A percentile compares a stretch with the other conserved stretches of the same genome.
These are phyloP conservation scores for Tolypocladium guangdongense DNA, from an alignment of 2,329 filamentous ascomycete species.

Conservation along the genomic window DNA sequence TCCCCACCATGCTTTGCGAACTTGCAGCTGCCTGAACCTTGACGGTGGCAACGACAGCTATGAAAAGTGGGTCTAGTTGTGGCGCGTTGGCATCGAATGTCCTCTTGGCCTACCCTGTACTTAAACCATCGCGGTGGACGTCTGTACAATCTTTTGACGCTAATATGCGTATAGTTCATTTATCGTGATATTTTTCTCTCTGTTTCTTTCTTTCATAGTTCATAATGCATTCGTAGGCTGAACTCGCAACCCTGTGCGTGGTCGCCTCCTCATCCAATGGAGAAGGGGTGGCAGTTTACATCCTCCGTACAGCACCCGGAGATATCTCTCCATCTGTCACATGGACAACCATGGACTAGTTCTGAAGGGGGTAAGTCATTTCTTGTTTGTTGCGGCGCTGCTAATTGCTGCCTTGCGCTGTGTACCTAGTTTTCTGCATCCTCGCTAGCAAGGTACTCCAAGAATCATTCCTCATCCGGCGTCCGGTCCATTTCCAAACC, in stretches of 20 bases:
- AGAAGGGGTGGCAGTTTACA: not conserved
- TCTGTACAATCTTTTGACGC: no score
- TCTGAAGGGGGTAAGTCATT: not conserved
- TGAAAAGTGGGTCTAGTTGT: not conserved
- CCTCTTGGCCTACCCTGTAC: not conserved
- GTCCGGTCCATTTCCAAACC: conserved; percentile 39
- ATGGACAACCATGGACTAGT: not conserved
- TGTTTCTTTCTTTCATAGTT: not conserved
- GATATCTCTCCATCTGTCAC: not conserved
- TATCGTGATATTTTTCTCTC: not conserved
- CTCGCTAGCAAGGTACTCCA: not conserved
- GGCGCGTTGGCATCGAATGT: not conserved
- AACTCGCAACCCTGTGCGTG: not conserved
- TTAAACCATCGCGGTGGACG: not conserved
- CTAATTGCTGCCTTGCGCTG: not conserved
- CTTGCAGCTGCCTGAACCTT: not conserved
- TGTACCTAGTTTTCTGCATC: not conserved
- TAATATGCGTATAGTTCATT: not conserved
- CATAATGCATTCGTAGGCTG: not conserved
- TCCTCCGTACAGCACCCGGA: no score
- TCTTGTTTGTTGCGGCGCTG: not conserved
- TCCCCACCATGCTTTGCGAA: not conserved
- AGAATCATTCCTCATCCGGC: conserved; percentile 17
- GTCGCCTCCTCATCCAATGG: no score
- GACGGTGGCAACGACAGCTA: not conserved